These are phyloP conservation scores for Zopfia rhizophila DNA, from an alignment of 2,329 filamentous ascomycete genomes.

Conservation along the genomic window DNA sequence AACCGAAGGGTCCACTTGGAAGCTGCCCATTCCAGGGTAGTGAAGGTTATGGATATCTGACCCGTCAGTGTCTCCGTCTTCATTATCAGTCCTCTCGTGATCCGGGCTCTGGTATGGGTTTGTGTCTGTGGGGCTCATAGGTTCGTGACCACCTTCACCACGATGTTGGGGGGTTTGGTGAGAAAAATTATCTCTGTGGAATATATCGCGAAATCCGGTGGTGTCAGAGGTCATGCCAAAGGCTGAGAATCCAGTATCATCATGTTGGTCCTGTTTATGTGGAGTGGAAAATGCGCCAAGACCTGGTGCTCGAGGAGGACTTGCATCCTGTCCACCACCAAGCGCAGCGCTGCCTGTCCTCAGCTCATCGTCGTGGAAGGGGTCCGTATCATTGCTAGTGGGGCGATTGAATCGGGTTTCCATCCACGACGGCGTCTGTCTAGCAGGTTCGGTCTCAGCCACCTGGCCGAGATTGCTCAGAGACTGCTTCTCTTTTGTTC, in stretches of 20 bases:
- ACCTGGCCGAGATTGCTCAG: constrained; percentile 64
- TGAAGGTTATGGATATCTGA: constrained; percentile 63
- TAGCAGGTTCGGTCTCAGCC: constrained; percentile 60
- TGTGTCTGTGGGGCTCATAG: constrained; percentile 90
- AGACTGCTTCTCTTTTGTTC: constrained; percentile 66
- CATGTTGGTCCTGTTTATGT: constrained; percentile 62
- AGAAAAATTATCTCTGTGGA: constrained; percentile 67
- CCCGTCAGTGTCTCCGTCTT: constrained; percentile 67
- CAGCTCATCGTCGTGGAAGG: constrained; percentile 72
- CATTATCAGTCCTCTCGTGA: constrained; percentile 74
- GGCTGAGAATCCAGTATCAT: constrained; percentile 68
- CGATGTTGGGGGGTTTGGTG: constrained; percentile 64
- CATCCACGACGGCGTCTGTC: constrained; percentile 63
- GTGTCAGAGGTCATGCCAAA: constrained; percentile 70
- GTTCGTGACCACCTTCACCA: constrained; percentile 67
- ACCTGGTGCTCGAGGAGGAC: constrained; percentile 60
- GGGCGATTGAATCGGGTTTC: constrained; percentile 59
- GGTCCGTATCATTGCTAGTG: constrained; percentile 74
- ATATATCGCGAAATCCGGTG: constrained; percentile 66
- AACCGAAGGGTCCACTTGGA: constrained; percentile 59
- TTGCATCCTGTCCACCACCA: constrained; percentile 78
- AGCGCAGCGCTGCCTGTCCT: constrained; percentile 77
- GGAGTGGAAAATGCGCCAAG: constrained; percentile 55
- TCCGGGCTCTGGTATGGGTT: constrained; percentile 96
- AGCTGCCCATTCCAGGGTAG: constrained; percentile 63